Evolutionary conservation across 345 rosid species (phyloP), one percentile per base, ranked within the genome.

Genomic region (Laguncularia racemosa): DNA sequence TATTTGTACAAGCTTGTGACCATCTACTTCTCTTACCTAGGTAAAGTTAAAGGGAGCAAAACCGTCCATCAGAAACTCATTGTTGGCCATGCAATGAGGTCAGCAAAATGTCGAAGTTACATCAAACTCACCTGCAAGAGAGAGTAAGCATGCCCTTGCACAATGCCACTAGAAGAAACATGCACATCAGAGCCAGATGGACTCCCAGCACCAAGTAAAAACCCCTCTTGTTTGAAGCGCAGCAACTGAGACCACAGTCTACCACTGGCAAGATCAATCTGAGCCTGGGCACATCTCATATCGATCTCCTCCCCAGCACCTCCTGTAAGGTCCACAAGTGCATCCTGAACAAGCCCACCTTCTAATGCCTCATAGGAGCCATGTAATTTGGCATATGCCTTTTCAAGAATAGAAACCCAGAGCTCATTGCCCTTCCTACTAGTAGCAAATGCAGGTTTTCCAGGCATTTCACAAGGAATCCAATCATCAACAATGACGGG

Each of bases 271-370:
- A 90, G 97, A 78, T 95, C 99, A 71, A 95, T 90, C 74, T 95
- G 99, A 15, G 97, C 97, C 77, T 85, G 97, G 53, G 99, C 84
- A 76, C 96, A 88, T 76, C 99, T 80, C 91, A 95, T 85, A 73
- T 95, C 99, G 60, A 95, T 95, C 83, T 95, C 99, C 80, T 95
- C 99, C 56, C 97, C 99, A 62, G 99, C 99, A 58, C 99, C 99
- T 53, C 99, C 99, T 16, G 99, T 95, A 40, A 95, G 87, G 81
- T 95, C 99, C 58, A 95, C 99, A 60, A 95, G 99, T 49, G 99
- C 99, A 79, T 95, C 99, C 75, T 90, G 99, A 70, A 95, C 99
- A 59, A 95, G 92, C 58, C 99, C 97, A 6, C 99, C 99, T 73
- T 95, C 99, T 68, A 95, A 71, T 53, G 99, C 99, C 81, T 95